Percentiles rank a stretch among this genome's conserved stretches.
These are phyloP conservation scores for Citrullus colocynthis DNA, from an alignment of 306 rosid genomes.

Conservation along the genomic window DNA sequence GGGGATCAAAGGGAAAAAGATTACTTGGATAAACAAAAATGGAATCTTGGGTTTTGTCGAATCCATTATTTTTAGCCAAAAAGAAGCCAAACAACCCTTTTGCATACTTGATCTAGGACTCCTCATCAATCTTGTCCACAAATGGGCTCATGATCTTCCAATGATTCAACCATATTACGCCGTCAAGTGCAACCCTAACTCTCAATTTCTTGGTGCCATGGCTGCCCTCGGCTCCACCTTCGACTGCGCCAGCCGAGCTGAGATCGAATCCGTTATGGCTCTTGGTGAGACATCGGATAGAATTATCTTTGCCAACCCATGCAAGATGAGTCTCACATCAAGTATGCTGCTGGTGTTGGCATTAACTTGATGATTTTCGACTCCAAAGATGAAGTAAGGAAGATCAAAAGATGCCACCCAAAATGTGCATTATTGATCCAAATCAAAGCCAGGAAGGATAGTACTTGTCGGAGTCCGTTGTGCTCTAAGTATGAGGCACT, in stretches of 20 bases:
- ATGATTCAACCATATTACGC: neutral
- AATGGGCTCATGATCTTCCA: slow-evolving; percentile 6
- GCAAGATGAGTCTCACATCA: slow-evolving; percentile 10
- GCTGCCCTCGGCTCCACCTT: slow-evolving; percentile 8
- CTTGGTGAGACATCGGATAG: neutral
- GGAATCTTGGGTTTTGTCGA: neutral
- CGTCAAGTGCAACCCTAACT: slow-evolving; percentile 9
- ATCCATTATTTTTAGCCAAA: slow-evolving; percentile 9
- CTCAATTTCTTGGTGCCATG: slow-evolving; percentile 2
- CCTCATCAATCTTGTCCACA: neutral
- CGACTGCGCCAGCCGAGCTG: slow-evolving; percentile 8
- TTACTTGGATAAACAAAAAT: neutral
- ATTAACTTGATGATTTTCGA: slow-evolving; percentile 5
- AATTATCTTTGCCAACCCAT: slow-evolving; percentile 12
- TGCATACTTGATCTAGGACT: neutral
- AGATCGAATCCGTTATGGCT: slow-evolving; percentile 6
- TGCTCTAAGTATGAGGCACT: slow-evolving; percentile 15
- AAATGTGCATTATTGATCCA: slow-evolving; percentile 4
- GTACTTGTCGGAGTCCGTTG: neutral
- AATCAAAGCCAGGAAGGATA: neutral
- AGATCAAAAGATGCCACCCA: slow-evolving; percentile 6
- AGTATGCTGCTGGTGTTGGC: slow-evolving; percentile 1
- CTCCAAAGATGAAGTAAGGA: neutral
- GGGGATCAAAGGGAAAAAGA: neutral
- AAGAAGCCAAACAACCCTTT: neutral